Base-by-base conservation (phyloP, 371 early-diverging fungal species). In the Pancytospora epiphaga region DNA sequence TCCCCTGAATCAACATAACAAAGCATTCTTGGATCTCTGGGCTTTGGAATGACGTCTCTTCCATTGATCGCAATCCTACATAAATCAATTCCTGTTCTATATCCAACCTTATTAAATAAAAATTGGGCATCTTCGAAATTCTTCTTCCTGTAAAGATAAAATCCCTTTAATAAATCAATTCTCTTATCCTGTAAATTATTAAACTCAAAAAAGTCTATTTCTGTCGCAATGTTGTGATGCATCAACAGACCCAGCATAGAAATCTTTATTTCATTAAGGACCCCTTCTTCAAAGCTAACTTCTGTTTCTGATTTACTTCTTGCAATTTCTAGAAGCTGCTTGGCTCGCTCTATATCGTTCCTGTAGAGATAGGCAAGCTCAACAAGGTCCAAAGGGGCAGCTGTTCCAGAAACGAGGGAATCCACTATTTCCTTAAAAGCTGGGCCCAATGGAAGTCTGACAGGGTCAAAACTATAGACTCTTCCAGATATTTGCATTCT, bases 111-210 rank as follows among this genome's bases (percentile, higher is more conserved):
- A 22, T 36, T 40, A 58, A 75, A 75, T 3, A 34, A 60, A 70
- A 52, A 64, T 4, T 60, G 36, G 3, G 76, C 76, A 12, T 32
- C 34, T 19, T 57, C 52, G 37, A 66, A 71, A 38, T 67, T 38
- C 22, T 62, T 56, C 32, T 43, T 36, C 34, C 40, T 66, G 12
- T 62, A 32, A 29, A 58, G 40, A 12, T n/a, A 57, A 62, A 50
- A 65, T 54, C 76, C 76, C 34, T 60, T 66, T 33, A 75, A 32
- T 34, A 67, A 37, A 56, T 63, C 60, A 36, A 58, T 40, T 43
- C 47, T 57, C 37, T 19, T 38, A 4, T 61, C 63, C 3, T 62
- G 4, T n/a, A 3, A 9, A 18, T 2, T 2, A 19, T 12, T 6
- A 2, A 67, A 33, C 15, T 36, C 3, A 6, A 4, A 47, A 54